These are phyloP conservation scores for Podila epicladia DNA, from an alignment of 192 early-diverging fungal species.

Conservation along the genomic window DNA sequence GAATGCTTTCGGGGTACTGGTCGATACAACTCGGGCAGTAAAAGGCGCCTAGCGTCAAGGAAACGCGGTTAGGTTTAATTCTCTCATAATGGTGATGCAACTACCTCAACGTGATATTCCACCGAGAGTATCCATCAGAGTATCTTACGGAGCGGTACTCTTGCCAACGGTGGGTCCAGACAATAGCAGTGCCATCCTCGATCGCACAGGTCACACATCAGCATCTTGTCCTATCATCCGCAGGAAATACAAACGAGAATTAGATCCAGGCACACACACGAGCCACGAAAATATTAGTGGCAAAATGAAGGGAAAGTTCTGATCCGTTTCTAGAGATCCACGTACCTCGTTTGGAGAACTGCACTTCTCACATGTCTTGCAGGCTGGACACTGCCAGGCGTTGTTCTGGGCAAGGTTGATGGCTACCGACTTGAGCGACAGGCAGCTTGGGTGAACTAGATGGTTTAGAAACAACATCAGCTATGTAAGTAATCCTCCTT, in stretches of 20 bases:
- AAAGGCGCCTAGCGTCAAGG: constrained; percentile 45
- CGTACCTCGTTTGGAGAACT: constrained; percentile 55
- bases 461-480: not conserved
- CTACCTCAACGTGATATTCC: not conserved
- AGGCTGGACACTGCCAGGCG: constrained; percentile 62
- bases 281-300: not conserved
- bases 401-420: constrained; percentile 46
- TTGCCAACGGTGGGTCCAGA: constrained; percentile 44
- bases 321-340: not conserved
- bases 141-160: constrained; percentile 53
- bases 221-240: constrained; percentile 51
- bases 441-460: constrained; percentile 56
- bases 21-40: constrained; percentile 52
- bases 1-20: constrained; percentile 25
- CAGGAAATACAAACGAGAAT: constrained; percentile 2
- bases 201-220: constrained; percentile 61
- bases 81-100: not conserved
- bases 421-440: constrained; percentile 32
- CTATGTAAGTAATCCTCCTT: too few species aligned
- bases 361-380: constrained; percentile 62
- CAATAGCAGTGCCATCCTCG: constrained; percentile 59
- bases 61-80: not conserved
- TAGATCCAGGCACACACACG: not conserved
- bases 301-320: not conserved
- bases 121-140: not conserved